Percentiles rank a stretch among this genome's conserved stretches.
These are phyloP conservation scores for Mycena venus DNA, from an alignment of 768 basidiomycete genomes.

Conservation along the genomic window DNA sequence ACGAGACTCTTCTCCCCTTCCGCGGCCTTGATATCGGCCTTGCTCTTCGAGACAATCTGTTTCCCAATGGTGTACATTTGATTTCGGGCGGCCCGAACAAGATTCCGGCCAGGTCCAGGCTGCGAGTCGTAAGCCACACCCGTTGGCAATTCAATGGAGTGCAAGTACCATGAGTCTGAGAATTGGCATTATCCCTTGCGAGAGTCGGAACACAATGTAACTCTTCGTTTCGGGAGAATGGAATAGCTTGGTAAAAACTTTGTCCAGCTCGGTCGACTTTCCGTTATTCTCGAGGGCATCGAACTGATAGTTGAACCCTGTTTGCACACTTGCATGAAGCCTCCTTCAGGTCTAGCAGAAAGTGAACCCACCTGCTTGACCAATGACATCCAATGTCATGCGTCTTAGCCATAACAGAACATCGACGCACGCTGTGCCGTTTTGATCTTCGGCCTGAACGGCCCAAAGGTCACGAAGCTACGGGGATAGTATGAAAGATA, in stretches of 20 bases:
- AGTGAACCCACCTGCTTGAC: constrained; percentile 48
- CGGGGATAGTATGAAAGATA: not conserved
- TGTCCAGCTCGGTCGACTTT: constrained; percentile 45
- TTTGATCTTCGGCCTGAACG: constrained; percentile 32
- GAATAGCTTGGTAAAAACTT: constrained; percentile 45
- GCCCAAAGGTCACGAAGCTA: constrained; percentile 52
- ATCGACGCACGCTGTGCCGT: constrained; percentile 42
- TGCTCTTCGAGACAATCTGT: constrained; percentile 54
- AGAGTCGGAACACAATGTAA: constrained; percentile 21
- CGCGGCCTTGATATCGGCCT: constrained; percentile 41
- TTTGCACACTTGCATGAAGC: not conserved
- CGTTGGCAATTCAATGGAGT: constrained; percentile 44
- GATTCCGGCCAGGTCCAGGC: constrained; percentile 16
- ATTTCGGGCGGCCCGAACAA: constrained; percentile 30
- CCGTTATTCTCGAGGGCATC: constrained; percentile 41
- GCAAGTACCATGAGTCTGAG: constrained; percentile 40
- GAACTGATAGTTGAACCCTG: constrained; percentile 57
- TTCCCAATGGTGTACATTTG: constrained; percentile 54
- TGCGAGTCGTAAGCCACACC: not conserved
- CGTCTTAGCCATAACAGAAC: constrained; percentile 48
- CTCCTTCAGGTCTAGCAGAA: not conserved
- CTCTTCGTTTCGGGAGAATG: not conserved
- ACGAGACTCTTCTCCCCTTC: constrained; percentile 33
- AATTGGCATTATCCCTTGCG: constrained; percentile 39
- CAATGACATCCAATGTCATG: constrained; percentile 55